These are phyloP conservation scores for Tolypocladium capitatum DNA, from an alignment of 2,329 filamentous ascomycete genomes.

Conservation along the genomic window DNA sequence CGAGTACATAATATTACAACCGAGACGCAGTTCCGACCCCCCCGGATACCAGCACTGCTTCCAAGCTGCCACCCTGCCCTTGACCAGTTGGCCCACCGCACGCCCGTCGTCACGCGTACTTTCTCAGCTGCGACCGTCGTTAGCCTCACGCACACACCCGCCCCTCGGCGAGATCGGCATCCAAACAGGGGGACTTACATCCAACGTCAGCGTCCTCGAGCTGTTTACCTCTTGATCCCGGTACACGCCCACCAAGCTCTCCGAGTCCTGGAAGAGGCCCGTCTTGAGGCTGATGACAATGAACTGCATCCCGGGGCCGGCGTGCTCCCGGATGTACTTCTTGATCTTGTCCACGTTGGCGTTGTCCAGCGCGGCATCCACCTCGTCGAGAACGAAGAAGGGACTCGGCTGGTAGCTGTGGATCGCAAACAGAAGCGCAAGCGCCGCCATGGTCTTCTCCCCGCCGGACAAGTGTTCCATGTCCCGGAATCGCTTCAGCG, in stretches of 20 bases:
- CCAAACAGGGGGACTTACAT: constrained; percentile 55
- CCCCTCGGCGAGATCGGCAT: neutral
- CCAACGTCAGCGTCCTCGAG: constrained; percentile 79
- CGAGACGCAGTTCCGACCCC: neutral
- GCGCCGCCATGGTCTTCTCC: constrained; percentile 96
- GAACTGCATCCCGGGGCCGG: constrained; percentile 95
- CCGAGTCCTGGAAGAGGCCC: constrained; percentile 88
- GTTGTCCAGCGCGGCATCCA: constrained; percentile 95
- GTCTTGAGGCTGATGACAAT: constrained; percentile 96
- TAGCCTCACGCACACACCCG: neutral
- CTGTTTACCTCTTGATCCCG: constrained; percentile 89
- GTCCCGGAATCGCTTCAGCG: constrained; percentile 93
- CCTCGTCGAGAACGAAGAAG: constrained; percentile 96
- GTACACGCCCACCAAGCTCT: constrained; percentile 91
- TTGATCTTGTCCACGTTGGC: constrained; percentile 94
- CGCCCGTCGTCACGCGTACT: neutral
- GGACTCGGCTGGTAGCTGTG: constrained; percentile 92
- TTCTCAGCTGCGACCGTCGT: neutral
- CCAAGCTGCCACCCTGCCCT: neutral
- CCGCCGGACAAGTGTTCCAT: constrained; percentile 98
- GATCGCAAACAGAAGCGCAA: constrained; percentile 92
- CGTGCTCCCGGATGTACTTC: constrained; percentile 89
- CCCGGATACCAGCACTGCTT: no score
- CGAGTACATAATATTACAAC: neutral
- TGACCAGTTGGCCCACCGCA: neutral